Percentiles rank a stretch among this genome's conserved stretches.
These are phyloP conservation scores for Rhizoclosmatium sp. DNA, from an alignment of 192 early-diverging fungal species.

Conservation along the genomic window DNA sequence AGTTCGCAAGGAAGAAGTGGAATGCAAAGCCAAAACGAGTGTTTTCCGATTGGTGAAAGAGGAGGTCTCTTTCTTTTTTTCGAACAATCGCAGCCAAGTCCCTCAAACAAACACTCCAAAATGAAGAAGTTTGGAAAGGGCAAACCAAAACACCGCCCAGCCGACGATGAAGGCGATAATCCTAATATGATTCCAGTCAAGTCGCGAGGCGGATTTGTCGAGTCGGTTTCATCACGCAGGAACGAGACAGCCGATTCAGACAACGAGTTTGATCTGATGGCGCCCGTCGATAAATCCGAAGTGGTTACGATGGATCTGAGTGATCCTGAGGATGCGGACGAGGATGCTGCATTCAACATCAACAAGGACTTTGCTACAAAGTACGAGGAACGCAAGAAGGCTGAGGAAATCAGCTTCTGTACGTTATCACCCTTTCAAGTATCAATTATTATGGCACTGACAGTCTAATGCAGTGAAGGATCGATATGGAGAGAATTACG, in stretches of 20 bases:
- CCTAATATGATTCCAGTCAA: conserved; percentile 38
- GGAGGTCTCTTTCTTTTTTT: conserved; percentile 6
- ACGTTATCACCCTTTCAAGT: conserved; percentile 35
- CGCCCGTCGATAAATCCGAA: conserved; percentile 9
- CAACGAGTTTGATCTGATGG: conserved; percentile 6
- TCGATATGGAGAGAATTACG: conserved; percentile 62
- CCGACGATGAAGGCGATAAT: conserved; percentile 27
- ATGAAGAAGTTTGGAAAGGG: conserved; percentile 25
- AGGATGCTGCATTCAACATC: conserved; percentile 47
- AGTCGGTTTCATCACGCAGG: not conserved
- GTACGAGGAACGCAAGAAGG: conserved; percentile 70
- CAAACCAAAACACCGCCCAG: not conserved
- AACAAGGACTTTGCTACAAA: conserved; percentile 65
- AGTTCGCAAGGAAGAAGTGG: no score
- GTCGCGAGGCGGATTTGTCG: not conserved
- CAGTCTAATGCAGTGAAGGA: conserved; percentile 58
- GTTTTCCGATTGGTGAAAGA: no score
- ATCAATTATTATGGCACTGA: not conserved
- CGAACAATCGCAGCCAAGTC: no score
- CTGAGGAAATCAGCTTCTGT: conserved; percentile 72
- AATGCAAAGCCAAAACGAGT: no score
- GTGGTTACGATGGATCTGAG: conserved; percentile 20
- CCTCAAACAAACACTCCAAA: not conserved
- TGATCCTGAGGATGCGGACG: conserved; percentile 34
- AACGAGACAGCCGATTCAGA: conserved; percentile 4